Conservation (phyloP, 352 stramenopile species). For the Hyaloperonospora brassicae region DNA sequence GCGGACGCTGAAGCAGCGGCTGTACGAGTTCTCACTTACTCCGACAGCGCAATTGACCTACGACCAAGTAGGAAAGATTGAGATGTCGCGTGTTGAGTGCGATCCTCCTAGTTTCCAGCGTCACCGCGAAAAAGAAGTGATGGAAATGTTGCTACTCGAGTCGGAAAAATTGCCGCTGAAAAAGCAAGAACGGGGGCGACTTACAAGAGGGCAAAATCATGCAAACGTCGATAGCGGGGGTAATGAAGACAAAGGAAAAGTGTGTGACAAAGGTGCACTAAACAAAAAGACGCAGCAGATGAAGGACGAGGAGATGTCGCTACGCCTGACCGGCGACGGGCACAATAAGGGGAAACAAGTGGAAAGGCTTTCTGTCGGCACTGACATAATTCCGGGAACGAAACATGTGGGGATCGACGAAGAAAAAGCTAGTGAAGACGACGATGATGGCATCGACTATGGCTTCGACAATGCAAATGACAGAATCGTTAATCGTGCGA, state of each 20-base stretch:
- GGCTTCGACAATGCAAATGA: conserved; percentile 81
- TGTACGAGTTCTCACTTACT: conserved; percentile 96
- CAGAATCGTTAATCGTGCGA: conserved; percentile 70
- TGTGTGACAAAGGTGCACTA: conserved; percentile 18
- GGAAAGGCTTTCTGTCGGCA: conserved; percentile 29
- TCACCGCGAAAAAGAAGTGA: conserved; percentile 79
- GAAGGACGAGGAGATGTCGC: conserved; percentile 75
- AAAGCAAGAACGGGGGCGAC: conserved; percentile 25
- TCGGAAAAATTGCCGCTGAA: conserved; percentile 56
- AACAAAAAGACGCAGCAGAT: conserved; percentile 42
- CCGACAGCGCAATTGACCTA: conserved; percentile 92
- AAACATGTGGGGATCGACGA: conserved; percentile 16
- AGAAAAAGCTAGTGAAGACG: conserved; percentile 19
- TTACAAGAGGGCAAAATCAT: conserved; percentile 12
- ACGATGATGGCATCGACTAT: conserved; percentile 76
- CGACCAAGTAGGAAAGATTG: conserved; percentile 90
- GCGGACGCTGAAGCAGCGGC: conserved; percentile 91
- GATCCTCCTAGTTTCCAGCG: conserved; percentile 86
- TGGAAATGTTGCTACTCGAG: conserved; percentile 87
- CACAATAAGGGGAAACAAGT: conserved; percentile 61
- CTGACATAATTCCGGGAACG: conserved; percentile 11
- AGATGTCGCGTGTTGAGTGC: conserved; percentile 82
- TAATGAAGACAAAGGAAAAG: conserved; percentile 29
- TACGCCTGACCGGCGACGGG: conserved; percentile 50
- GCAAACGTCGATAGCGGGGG: conserved; percentile 23